Evolutionary conservation across 306 rosid genomes (phyloP), one percentile per base, ranked within the genome.

Genomic region (Lotus japonicus): DNA sequence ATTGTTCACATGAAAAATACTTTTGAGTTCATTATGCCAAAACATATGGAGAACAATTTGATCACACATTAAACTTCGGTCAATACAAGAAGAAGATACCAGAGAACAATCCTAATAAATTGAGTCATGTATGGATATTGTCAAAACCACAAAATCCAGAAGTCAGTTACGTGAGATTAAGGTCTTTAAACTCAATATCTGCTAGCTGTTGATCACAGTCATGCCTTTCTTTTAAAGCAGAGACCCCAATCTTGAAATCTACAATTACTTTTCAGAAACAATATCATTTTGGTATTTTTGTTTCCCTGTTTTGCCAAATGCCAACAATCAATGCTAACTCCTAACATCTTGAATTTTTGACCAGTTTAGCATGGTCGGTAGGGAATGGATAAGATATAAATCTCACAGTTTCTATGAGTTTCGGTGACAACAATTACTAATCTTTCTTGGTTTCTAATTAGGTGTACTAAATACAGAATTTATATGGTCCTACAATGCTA

Each of bases 311-410:
- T 1, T 21, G 26, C 14, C n/a, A n/a, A n/a, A 31, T 50, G 54
- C 26, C 36, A 44, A 6, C 64, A 64, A 26, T 66, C 6, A 35
- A 38, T 44, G 61, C 7, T 35, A 69, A 41, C 23, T 21, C 1
- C 2, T 21, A 26, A 3, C 14, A 45, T 65, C 64, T 58, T n/a
- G n/a, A n/a, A n/a, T n/a, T n/a, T 12, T 72, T 65, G 65, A 72
- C 65, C 44, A 49, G 2, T 28, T 66, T 66, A 16, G 23, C 23
- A 28, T 71, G 64, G 82, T 59, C 78, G 79, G 82, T 59, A 21
- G n/a, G 9, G 16, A 69, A 31, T 58, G 75, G 82, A 78, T 66
- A 78, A 66, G 74, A 17, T 11, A 65, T 41, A 15, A 48, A 60
- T 58, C 73, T 71, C 36, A 55, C 39, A 55, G 17, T 65, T 66